These are phyloP conservation scores for Cladosporium halotolerans DNA, from an alignment of 2,329 filamentous ascomycete genomes.

Conservation along the genomic window DNA sequence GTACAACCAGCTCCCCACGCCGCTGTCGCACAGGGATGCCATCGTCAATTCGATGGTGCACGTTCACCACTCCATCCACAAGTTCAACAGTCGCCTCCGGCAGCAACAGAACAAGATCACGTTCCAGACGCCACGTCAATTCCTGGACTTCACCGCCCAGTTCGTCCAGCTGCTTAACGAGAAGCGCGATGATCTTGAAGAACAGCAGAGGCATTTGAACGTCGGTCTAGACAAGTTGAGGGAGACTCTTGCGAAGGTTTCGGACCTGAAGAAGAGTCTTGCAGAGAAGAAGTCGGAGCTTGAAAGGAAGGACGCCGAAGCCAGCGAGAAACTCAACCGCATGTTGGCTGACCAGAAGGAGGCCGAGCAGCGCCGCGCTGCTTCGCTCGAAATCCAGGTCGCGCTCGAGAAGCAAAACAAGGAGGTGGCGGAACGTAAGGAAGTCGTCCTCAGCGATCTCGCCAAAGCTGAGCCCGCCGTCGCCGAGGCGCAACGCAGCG, in stretches of 20 bases:
- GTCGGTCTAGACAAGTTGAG: slow-evolving; percentile 95
- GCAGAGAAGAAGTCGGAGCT: slow-evolving; percentile 92
- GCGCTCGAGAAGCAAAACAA: slow-evolving; percentile 84
- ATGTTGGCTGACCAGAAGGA: slow-evolving; percentile 96
- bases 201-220: slow-evolving; percentile 96
- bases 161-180: slow-evolving; percentile 97
- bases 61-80: slow-evolving; percentile 89
- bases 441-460: slow-evolving; percentile 80
- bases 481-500: slow-evolving; percentile 85
- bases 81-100: slow-evolving; percentile 79
- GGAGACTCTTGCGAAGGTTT: slow-evolving; percentile 95
- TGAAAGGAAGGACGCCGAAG: slow-evolving; percentile 88
- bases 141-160: slow-evolving; percentile 94
- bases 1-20: slow-evolving; percentile 76
- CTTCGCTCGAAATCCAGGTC: slow-evolving; percentile 81
- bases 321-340: slow-evolving; percentile 92
- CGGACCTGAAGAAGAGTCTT: slow-evolving; percentile 81
- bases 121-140: slow-evolving; percentile 92
- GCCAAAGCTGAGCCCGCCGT: slow-evolving; percentile 91
- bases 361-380: slow-evolving; percentile 83
- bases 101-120: slow-evolving; percentile 91
- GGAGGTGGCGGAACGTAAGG: slow-evolving; percentile 73
- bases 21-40: slow-evolving; percentile 82
- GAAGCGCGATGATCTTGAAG: slow-evolving; percentile 95
- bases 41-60: slow-evolving; percentile 99